Conservation (phyloP, 2,329 filamentous ascomycete genomes). For the Seiridium unicorne region DNA sequence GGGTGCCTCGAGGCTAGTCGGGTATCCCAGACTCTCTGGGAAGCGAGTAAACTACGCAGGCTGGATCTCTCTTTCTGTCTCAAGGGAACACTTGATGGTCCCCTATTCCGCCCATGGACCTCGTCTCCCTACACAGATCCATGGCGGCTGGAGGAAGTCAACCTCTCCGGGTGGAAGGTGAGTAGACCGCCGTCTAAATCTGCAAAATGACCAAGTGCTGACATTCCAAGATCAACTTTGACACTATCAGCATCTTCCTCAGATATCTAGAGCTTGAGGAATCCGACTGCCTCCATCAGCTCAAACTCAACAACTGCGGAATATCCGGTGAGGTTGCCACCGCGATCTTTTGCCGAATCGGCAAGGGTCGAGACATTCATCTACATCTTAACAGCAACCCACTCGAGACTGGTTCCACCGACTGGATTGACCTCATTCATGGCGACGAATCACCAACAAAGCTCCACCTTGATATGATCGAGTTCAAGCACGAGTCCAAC, state of each 20-base stretch:
- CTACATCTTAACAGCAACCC: constrained; percentile 51
- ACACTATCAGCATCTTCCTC: constrained; percentile 45
- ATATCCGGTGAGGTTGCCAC: constrained; percentile 50
- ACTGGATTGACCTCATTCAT: constrained; percentile 46
- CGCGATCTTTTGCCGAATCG: constrained; percentile 49
- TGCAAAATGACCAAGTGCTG: background rate
- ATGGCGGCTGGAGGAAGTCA: constrained; percentile 51
- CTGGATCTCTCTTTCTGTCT: constrained; percentile 52
- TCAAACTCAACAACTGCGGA: constrained; percentile 51
- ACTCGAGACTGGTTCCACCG: constrained; percentile 50
- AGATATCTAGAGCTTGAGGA: constrained; percentile 41
- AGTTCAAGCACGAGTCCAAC: constrained; percentile 50
- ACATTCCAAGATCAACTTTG: constrained; percentile 42
- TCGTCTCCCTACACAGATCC: constrained; percentile 29
- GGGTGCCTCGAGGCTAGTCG: constrained; percentile 49
- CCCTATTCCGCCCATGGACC: constrained; percentile 44
- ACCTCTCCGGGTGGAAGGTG: constrained; percentile 55
- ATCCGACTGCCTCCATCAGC: constrained; percentile 38
- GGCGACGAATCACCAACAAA: constrained; percentile 46
- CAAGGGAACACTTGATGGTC: constrained; percentile 40
- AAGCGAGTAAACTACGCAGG: constrained; percentile 41
- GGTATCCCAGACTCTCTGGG: constrained; percentile 41
- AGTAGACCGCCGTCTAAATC: constrained; percentile 11
- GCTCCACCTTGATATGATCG: constrained; percentile 56
- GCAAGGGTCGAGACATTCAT: constrained; percentile 44